A percentile compares a stretch with the other conserved stretches of the same genome.
Conservation (phyloP, 495 filamentous ascomycete genomes). For the Xylaria scruposa region DNA sequence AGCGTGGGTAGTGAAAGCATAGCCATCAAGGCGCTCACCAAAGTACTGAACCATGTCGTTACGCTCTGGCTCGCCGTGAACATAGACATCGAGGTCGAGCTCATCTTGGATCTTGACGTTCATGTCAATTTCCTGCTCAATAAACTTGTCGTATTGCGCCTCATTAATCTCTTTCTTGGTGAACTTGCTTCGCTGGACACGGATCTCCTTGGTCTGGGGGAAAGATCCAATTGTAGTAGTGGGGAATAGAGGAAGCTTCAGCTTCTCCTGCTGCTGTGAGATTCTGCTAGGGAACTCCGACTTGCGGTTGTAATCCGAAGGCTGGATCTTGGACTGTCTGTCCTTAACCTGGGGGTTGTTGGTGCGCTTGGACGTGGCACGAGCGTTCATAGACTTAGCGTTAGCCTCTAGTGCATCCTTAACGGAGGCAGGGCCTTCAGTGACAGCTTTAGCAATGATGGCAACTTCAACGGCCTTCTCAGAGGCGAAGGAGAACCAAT, state of each 20-base stretch:
- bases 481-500: slow-evolving; percentile 98
- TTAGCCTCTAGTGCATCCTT: slow-evolving; percentile 89
- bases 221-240: slow-evolving; percentile 99
- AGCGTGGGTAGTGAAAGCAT: slow-evolving; percentile 97
- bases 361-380: slow-evolving; percentile 88
- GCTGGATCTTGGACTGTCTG: slow-evolving; percentile 83
- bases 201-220: slow-evolving; percentile 98
- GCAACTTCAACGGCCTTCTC: slow-evolving; percentile 94
- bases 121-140: slow-evolving; percentile 94
- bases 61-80: slow-evolving; percentile 98
- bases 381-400: slow-evolving; percentile 85
- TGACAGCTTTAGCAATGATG: slow-evolving; percentile 95
- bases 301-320: slow-evolving; percentile 87
- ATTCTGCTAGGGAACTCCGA: slow-evolving; percentile 84
- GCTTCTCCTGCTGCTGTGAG: slow-evolving; percentile 80
- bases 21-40: slow-evolving; percentile 93
- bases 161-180: slow-evolving; percentile 95
- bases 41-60: slow-evolving; percentile 99
- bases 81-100: slow-evolving; percentile 93
- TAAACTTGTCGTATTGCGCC: slow-evolving; percentile 95
- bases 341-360: slow-evolving; percentile 97
- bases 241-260: slow-evolving; percentile 94
- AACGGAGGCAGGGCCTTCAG: slow-evolving; percentile 85
- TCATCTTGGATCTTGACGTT: slow-evolving; percentile 97
- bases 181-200: slow-evolving; percentile 93